These are phyloP conservation scores for Micromonas pusilla DNA, from an alignment of 139 green algal genomes.

Conservation along the genomic window DNA sequence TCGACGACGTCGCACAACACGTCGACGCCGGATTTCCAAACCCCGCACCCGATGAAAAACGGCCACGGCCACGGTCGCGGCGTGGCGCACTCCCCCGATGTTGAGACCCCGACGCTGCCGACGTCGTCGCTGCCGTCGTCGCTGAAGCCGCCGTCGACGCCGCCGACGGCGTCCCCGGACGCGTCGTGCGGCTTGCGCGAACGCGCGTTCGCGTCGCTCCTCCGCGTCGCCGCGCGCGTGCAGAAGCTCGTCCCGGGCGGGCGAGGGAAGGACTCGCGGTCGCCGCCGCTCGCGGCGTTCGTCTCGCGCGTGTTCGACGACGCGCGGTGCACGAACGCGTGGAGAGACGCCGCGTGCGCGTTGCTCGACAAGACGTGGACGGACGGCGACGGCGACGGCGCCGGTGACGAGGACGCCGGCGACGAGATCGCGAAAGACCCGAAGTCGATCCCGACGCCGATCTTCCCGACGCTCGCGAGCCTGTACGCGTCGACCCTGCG, in stretches of 20 bases:
- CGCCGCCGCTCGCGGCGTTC: slow-evolving; percentile 1
- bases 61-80: background rate
- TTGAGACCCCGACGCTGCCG: too few species aligned
- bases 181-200: background rate
- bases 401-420: too few species aligned
- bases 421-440: too few species aligned
- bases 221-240: slow-evolving; percentile 1
- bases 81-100: too few species aligned
- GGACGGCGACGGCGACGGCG: background rate
- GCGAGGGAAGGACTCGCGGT: background rate
- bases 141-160: too few species aligned
- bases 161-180: too few species aligned
- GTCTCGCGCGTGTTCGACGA: background rate
- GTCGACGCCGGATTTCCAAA: too few species aligned
- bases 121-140: too few species aligned
- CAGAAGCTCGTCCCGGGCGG: background rate
- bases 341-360: background rate
- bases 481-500: background rate
- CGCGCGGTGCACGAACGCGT: background rate
- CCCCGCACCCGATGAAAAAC: background rate
- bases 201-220: background rate
- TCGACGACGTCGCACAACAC: too few species aligned
- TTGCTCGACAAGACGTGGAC: background rate
- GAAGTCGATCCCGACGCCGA: background rate
- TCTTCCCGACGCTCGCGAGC: background rate